Conservation (phyloP, 2,329 filamentous ascomycete species). For the Colletotrichum falcatum region DNA sequence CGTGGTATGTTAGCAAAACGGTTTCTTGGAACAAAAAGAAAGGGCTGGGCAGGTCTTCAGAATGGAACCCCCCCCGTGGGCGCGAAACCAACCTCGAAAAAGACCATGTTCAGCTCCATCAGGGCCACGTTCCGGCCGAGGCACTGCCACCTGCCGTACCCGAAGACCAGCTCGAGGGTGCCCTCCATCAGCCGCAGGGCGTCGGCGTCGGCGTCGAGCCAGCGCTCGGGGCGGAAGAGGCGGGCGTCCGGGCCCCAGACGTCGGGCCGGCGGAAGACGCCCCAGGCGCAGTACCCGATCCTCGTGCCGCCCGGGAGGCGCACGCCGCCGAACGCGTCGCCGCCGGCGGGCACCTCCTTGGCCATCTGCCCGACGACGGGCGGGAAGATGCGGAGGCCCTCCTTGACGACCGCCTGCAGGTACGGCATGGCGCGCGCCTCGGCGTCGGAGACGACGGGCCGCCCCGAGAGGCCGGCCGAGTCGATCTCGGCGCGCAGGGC, state of each 20-base stretch:
- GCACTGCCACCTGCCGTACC: conserved; percentile 54
- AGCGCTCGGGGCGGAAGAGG: conserved; percentile 39
- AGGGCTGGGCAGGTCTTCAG: background rate
- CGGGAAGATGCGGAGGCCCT: conserved; percentile 57
- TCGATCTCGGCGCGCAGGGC: conserved; percentile 60
- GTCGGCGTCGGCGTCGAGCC: conserved; percentile 45
- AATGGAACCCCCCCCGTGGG: no score
- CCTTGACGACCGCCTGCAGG: conserved; percentile 63
- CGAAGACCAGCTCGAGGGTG: conserved; percentile 54
- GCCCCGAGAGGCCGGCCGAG: conserved; percentile 42
- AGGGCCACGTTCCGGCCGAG: conserved; percentile 53
- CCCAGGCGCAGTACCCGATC: conserved; percentile 51
- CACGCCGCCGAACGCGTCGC: conserved; percentile 51
- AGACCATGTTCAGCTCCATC: conserved; percentile 51
- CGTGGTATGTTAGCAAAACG: background rate
- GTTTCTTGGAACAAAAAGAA: background rate
- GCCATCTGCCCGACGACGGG: conserved; percentile 53
- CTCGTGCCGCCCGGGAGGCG: conserved; percentile 50
- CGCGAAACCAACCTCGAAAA: conserved; percentile 48
- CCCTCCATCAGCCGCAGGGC: conserved; percentile 51
- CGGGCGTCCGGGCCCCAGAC: conserved; percentile 35
- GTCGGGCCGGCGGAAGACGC: conserved; percentile 45
- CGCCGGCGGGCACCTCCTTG: conserved; percentile 51
- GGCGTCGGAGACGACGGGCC: conserved; percentile 47
- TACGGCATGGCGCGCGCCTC: conserved; percentile 56